Base-by-base conservation (phyloP, 768 basidiomycete genomes). In the Paxillus ammoniavirescens region DNA sequence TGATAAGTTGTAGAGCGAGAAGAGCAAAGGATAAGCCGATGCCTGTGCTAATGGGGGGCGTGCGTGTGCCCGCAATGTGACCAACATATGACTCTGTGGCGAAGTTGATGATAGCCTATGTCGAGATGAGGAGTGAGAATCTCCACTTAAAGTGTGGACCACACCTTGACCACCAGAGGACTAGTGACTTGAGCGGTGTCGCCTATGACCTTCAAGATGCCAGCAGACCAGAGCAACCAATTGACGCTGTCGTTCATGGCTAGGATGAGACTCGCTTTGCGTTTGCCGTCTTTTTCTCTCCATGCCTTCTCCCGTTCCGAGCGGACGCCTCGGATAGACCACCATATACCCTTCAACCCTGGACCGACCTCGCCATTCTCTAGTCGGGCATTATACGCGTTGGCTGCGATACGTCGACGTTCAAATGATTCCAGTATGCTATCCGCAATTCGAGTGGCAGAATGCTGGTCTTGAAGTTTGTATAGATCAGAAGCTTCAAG, bases 401-500 rank as follows among this genome's bases (percentile, higher is more conserved):
- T 75, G 1, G 89, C 90, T 38, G 73, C 75, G 54, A 72, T 71
- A 30, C 72, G 68, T 2, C 90, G 78, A 14, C 74, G 68, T 18
- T 84, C 81, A 63, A 87, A 93, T 0, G 88, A 88, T 3, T 68
- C 68, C 17, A 79, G 74, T 38, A 96, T 87, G 35, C 76, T 72
- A 1, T 81, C 72, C 3, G 89, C 87, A 37, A 93, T 81, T 14
- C 72, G 62, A 1, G 74, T 77, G 0, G 92, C 79, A 2, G 80
- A 75, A 23, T 84, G 80, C 18, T 80, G 67, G 35, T 84, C 80
- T 54, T 83, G 83, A 23, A 94, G 81, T 68, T 83, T 88, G 77
- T 86, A 94, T 4, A 95, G 75, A 69, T 95, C 93, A 0, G 86
- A 71, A 0, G 85, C 83, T 62, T 93, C 87, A 2, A 96, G 77